Base-by-base conservation (phyloP, 345 rosid species). In the Turritis glabra region DNA sequence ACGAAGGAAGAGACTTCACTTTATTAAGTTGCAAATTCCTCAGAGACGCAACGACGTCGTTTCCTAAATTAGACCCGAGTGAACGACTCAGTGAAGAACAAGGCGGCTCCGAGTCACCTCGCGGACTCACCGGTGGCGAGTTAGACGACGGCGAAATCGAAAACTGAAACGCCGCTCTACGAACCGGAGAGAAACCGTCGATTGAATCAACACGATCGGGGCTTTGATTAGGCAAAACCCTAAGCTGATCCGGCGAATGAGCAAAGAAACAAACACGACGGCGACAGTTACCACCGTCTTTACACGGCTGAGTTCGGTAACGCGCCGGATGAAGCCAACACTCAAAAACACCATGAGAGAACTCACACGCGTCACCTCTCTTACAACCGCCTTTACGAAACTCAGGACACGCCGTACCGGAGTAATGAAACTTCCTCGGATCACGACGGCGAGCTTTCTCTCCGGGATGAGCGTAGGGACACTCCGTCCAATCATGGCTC, bases 401-500 rank as follows among this genome's bases (percentile, higher is more conserved):
- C 21, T 91, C 97, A 0, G 98, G 88, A 75, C 98, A 93, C 1
- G 96, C 92, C 22, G 95, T 70, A 0, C 97, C 97, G 1, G 97
- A 91, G 32, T 93, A 93, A 37, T 87, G 91, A 53, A 61, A 86
- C 81, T 86, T 84, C 56, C 90, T 78, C 65, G 98, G 98, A 77
- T 93, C 98, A 1, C 98, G 79, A 30, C 98, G 77, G 7, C 96
- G 86, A 30, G 98, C 98, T 72, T 91, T 89, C 71, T 91, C 98
- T 0, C 98, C 98, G 5, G 97, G 97, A 69, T 94, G 98, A 13
- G 97, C 98, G 77, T 85, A 93, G 11, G 98, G 98, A 59, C 97
- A 93, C 82, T 93, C 98, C 0, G 98, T 93, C 98, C 98, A 93
- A 84, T 93, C 98, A 55, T 93, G 98, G 2, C 96, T 86, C 75